A percentile compares a stretch with the other conserved stretches of the same genome.
phyloP scores from a whole-genome alignment of 179 eudicot species.

The Corrigiola litoralis region DNA sequence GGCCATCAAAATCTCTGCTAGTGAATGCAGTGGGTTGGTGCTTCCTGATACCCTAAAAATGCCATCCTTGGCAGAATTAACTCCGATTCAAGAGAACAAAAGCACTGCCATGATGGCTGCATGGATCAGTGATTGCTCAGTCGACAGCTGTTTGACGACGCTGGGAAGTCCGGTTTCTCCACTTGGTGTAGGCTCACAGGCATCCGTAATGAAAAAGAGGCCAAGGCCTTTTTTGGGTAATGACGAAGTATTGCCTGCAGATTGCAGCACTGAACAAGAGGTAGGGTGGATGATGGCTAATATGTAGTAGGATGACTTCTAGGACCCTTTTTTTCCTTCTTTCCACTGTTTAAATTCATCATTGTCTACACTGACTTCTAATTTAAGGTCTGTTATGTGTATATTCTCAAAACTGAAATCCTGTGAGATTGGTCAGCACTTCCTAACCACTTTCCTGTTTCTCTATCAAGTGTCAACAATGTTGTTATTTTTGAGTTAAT shows the following conservation, averaged over 20 bases:
- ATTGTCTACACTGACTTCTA: not conserved
- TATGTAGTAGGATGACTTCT: conserved; percentile 22
- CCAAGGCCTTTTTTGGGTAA: conserved; percentile 38
- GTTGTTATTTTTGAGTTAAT: no score
- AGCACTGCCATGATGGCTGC: conserved; percentile 22
- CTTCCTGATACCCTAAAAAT: conserved; percentile 30
- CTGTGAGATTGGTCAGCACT: not conserved
- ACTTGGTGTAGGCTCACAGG: conserved; percentile 31
- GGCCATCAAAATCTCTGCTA: conserved; percentile 49
- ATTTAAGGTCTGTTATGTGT: conserved; percentile 7
- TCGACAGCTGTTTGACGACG: conserved; percentile 50
- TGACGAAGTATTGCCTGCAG: conserved; percentile 33
- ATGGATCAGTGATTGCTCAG: conserved; percentile 44
- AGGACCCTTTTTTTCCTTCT: not conserved
- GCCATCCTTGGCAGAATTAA: conserved; percentile 31
- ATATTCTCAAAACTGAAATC: conserved; percentile 6
- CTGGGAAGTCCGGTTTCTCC: conserved; percentile 42
- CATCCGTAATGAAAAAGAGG: conserved; percentile 45
- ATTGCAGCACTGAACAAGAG: conserved; percentile 27
- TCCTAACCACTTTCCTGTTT: not conserved
- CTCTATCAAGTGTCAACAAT: not conserved
- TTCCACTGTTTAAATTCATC: not conserved
- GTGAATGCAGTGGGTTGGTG: conserved; percentile 31
- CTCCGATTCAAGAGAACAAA: conserved; percentile 25
- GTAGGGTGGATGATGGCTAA: conserved; percentile 55